Evolutionary conservation across 2,329 filamentous ascomycete genomes (phyloP).

Genomic region (Paramyrothecium roridum): DNA sequence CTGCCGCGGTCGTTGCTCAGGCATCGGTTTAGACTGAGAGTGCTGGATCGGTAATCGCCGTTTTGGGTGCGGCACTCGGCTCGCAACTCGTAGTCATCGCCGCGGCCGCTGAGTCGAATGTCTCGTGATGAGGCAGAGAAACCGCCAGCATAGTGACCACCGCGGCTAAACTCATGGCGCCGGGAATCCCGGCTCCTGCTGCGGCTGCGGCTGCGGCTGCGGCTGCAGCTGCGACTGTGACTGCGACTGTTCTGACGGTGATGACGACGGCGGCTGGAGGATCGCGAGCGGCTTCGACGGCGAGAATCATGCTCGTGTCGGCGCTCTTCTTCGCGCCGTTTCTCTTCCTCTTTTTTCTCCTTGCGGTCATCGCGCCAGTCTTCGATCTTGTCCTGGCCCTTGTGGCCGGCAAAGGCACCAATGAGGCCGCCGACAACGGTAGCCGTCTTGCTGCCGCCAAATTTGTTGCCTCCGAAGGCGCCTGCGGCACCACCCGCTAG

Average conservation of each 20-base stretch:
- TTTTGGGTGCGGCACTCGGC: conserved; percentile 29
- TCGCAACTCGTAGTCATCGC: conserved; percentile 26
- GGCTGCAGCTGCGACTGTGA: conserved; percentile 10
- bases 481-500: conserved; percentile 36
- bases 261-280: conserved; percentile 6
- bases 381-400: conserved; percentile 33
- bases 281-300: conserved; percentile 6
- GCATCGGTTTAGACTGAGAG: conserved; percentile 30
- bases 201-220: conserved; percentile 6
- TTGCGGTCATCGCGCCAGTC: conserved; percentile 37
- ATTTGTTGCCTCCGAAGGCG: conserved; percentile 35
- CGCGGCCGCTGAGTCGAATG: conserved; percentile 27
- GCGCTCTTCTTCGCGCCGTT: conserved; percentile 5
- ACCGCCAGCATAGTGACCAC: conserved; percentile 24
- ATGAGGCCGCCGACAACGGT: conserved; percentile 35
- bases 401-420: conserved; percentile 38
- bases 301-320: conserved; percentile 10
- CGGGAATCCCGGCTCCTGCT: conserved; percentile 2
- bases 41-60: conserved; percentile 28
- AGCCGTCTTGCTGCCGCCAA: conserved; percentile 32
- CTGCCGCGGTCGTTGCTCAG: conserved; percentile 32
- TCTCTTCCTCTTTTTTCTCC: conserved; percentile 32
- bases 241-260: conserved; percentile 2
- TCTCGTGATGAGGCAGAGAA: conserved; percentile 31
- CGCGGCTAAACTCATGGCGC: conserved; percentile 7